Base-by-base conservation (phyloP, 1,284 basidiomycete genomes). In the Puccinia novopanici region DNA sequence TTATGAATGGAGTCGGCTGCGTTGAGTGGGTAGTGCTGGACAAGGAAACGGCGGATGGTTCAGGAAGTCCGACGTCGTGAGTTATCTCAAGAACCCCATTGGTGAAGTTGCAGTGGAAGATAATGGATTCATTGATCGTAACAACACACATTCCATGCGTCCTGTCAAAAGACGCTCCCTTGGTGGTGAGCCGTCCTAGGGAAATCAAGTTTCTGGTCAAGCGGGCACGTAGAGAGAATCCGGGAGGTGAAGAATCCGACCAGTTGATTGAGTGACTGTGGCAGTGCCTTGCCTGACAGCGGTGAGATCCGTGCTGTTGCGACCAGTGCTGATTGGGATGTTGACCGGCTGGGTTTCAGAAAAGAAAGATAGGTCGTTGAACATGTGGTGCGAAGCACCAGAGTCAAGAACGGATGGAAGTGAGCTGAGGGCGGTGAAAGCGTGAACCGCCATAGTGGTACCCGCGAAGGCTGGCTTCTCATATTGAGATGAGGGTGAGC, bases 361-460 rank as follows among this genome's bases (percentile, higher is more conserved):
- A 57, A 57, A 57, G 55, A 57, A 57, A 22, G 6, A 5, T 6
- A 57, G 27, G 55, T 22, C 9, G 27, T 30, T 57, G 55, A 57
- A 57, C 55, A 57, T 57, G 55, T 57, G 55, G 27, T 57, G 55
- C 22, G 55, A 57, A 22, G 55, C 55, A 19, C 55, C 55, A 22
- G 55, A 57, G 27, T 57, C 55, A n/a, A 57, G 27, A 19, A 57
- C 55, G 27, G 55, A 57, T 30, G 6, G 9, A 8, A n/a, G 55
- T 5, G 6, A 22, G 6, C 22, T 57, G 22, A 22, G 55, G 6
- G 22, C 8, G 19, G 22, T n/a, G 55, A n/a, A 6, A 22, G 8
- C 22, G 55, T n/a, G n/a, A n/a, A n/a, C n/a, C 22, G 55, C 55
- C 22, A 22, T 57, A 19, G 55, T 57, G 55, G 22, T 19, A 57